These are phyloP conservation scores for Candida vaughaniae DNA, from an alignment of 805 yeast species.

Conservation along the genomic window DNA sequence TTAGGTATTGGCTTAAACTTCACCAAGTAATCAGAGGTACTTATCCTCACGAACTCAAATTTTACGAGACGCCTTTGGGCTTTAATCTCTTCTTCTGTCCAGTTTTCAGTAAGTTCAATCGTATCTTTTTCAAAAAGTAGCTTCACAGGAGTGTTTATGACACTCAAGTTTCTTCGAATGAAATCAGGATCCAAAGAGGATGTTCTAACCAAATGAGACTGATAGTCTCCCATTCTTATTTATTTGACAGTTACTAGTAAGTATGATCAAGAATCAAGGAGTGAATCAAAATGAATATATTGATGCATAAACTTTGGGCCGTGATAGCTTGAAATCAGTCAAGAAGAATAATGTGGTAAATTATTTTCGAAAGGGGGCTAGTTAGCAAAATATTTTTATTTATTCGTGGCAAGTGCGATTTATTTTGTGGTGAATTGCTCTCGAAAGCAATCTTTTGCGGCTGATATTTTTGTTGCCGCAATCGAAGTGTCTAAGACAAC, in stretches of 20 bases:
- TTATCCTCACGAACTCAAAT: constrained; percentile 39
- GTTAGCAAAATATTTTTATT: constrained; percentile 2
- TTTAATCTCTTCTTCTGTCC: constrained; percentile 46
- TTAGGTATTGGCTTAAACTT: constrained; percentile 35
- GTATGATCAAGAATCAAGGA: too few species aligned
- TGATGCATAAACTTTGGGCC: too few species aligned
- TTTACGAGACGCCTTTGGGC: constrained; percentile 48
- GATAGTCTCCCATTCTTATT: constrained; percentile 6
- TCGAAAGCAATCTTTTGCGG: neutral
- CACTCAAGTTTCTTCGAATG: constrained; percentile 16
- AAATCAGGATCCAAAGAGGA: constrained; percentile 23
- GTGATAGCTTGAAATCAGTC: too few species aligned
- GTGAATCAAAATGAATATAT: too few species aligned
- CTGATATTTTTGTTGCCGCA: too few species aligned
- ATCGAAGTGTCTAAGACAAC: too few species aligned
- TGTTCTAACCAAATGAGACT: constrained; percentile 19
- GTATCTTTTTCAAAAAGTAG: constrained; percentile 30
- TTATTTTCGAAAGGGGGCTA: constrained; percentile 2
- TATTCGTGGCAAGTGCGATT: constrained; percentile 10
- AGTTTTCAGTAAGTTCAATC: constrained; percentile 37
- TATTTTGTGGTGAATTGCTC: constrained; percentile 5
- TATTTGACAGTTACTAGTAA: too few species aligned
- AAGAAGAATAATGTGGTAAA: too few species aligned
- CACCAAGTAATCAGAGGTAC: constrained; percentile 30
- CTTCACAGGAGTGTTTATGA: constrained; percentile 27